Percentiles rank a stretch among this genome's conserved stretches.
Evolutionary conservation across 176 grass and related monocot genomes (phyloP).

Genomic region (Alopecurus myosuroides): DNA sequence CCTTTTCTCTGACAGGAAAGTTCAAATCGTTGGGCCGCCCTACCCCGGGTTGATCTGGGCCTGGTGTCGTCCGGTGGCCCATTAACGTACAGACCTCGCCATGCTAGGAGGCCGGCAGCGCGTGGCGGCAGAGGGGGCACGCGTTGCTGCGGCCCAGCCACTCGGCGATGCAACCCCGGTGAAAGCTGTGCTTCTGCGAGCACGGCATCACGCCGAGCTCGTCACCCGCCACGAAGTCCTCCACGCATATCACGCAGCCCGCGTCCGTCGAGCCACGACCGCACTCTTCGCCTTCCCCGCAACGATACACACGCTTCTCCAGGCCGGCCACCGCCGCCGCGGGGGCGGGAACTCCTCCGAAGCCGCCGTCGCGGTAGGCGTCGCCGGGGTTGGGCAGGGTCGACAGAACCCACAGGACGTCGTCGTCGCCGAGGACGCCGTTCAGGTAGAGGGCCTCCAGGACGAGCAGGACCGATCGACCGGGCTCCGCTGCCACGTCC

Average conservation of each 20-base stretch:
- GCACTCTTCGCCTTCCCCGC: not conserved
- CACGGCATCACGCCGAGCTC: slow-evolving; percentile 13
- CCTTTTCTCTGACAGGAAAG: not conserved
- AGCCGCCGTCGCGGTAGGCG: not conserved
- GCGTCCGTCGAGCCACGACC: not conserved
- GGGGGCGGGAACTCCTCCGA: not conserved
- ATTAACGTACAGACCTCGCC: not conserved
- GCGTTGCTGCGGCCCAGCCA: not conserved
- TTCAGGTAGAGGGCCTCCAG: not conserved
- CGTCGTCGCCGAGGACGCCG: not conserved
- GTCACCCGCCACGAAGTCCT: not conserved
- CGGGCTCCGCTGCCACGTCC: not conserved
- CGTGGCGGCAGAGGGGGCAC: slow-evolving; percentile 15
- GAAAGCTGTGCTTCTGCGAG: not conserved
- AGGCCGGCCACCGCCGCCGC: not conserved
- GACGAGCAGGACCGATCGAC: not conserved
- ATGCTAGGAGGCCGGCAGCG: not conserved
- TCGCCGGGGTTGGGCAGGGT: too few species aligned
- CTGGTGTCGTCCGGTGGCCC: not conserved
- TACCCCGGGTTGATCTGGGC: not conserved
- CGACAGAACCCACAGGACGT: not conserved
- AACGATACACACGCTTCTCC: not conserved
- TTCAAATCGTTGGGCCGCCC: not conserved
- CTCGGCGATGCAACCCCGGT: not conserved
- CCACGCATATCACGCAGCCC: slow-evolving; percentile 9